Evolutionary conservation across 495 filamentous ascomycete genomes (phyloP), one percentile per base, ranked within the genome.

Genomic region (Hypoxylon lienhwacheense): DNA sequence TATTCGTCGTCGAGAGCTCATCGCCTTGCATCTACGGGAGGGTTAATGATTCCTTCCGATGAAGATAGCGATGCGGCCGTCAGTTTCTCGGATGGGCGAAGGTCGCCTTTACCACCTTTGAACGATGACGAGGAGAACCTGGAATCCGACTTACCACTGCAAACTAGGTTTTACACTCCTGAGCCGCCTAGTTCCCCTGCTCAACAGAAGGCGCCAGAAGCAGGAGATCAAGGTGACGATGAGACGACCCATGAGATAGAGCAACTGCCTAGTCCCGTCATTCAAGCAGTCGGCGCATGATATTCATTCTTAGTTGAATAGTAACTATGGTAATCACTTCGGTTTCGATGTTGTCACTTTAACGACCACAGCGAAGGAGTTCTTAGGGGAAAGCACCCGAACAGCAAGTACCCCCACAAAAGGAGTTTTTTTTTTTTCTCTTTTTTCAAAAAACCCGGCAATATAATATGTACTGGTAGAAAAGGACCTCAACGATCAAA

Each of bases 61-160:
- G 79, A 79, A 32, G 80, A 83, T 48, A 81, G 78, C 50, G 78
- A 81, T 24, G 79, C 73, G 6, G 80, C 78, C 1, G 36, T 77
- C 11, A 81, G 78, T 59, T 75, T 81, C 33, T 83, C 78, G 0
- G 80, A 83, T 19, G 80, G 80, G 10, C 68, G 77, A 34, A 72
- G 70, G 12, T 80, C 80, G 4, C 79, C 79, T 3, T 61, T 82
- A 14, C 77, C 77, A 4, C 75, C 75, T 0, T 73, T 78, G 11
- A 76, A 79, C 33, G 73, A 72, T 28, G 73, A 78, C 48, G 58
- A 61, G 11, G 61, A 63, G 48, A 48, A 8, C 28, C 34, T 8
- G 0, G 53, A 14, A 7, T 25, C 34, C 16, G 52, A 64, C 19
- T 49, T 33, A 15, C 42, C 31, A n/a, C 54, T 59, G 7, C 70